Base-by-base conservation (phyloP, 139 green algal species). In the Pleodorina starrii region DNA sequence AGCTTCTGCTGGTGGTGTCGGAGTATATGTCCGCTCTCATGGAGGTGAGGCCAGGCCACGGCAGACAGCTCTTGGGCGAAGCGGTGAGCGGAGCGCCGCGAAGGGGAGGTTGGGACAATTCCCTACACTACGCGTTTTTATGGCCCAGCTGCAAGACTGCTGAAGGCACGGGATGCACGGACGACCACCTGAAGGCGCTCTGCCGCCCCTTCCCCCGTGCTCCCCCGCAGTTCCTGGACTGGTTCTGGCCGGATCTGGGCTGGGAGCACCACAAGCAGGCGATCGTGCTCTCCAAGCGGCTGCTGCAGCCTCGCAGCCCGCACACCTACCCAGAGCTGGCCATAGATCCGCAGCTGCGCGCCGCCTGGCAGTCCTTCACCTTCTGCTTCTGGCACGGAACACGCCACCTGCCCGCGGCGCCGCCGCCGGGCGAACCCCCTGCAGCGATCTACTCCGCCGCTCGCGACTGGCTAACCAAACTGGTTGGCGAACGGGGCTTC, bases 181-280 rank as follows among this genome's bases (percentile, higher is more conserved):
- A n/a, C n/a, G n/a, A n/a, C n/a, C n/a, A n/a, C n/a, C n/a, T n/a
- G n/a, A n/a, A n/a, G n/a, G n/a, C n/a, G n/a, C n/a, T n/a, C n/a
- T n/a, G n/a, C n/a, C n/a, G n/a, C n/a, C n/a, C n/a, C n/a, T n/a
- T n/a, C n/a, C n/a, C n/a, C n/a, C n/a, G n/a, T n/a, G n/a, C n/a
- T n/a, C n/a, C n/a, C n/a, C 48, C 35, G 9, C 51, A 84, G 76
- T 87, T 87, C 63, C 81, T 87, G 32, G 81, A 87, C 44, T 87
- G 81, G 81, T 87, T 87, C 63, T 87, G 81, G 81, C 81, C 81
- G 10, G 81, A 87, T 7, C 43, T 87, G 42, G 29, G 60, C 43
- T 87, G 81, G 81, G 81, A 87, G 60, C 81, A 87, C 54, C 81
- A 87, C 81, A 77, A 78, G 60, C 81, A 87, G 81, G 81, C 81